These are phyloP conservation scores for Cinchona pubescens DNA, from an alignment of 257 asterid genomes.

Conservation along the genomic window DNA sequence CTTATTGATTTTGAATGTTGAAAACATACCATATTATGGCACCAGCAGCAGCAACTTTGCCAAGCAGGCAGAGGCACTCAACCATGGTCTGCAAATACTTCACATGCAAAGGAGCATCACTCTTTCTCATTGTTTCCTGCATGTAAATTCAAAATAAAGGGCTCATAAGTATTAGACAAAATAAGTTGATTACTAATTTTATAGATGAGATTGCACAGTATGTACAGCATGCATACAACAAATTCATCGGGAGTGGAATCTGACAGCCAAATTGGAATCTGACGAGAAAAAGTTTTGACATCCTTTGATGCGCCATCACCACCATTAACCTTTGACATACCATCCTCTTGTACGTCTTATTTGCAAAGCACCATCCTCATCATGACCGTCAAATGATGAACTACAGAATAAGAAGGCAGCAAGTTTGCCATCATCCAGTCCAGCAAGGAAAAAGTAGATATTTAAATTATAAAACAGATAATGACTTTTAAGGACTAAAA, in stretches of 20 bases:
- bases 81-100: slow-evolving; percentile 95
- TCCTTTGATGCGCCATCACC: slow-evolving; percentile 54
- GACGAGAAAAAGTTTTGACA: slow-evolving; percentile 51
- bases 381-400: slow-evolving; percentile 70
- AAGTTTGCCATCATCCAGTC: background rate
- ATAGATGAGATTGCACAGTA: slow-evolving; percentile 25
- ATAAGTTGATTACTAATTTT: slow-evolving; percentile 23
- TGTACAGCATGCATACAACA: slow-evolving; percentile 63
- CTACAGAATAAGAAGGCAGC: slow-evolving; percentile 41
- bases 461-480: background rate
- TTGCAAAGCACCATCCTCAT: slow-evolving; percentile 61
- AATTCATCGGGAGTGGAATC: slow-evolving; percentile 97
- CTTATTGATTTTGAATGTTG: slow-evolving; percentile 8
- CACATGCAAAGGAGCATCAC: slow-evolving; percentile 77
- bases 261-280: slow-evolving; percentile 82
- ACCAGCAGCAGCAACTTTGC: slow-evolving; percentile 99
- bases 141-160: slow-evolving; percentile 26
- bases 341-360: slow-evolving; percentile 58
- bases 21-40: slow-evolving; percentile 87
- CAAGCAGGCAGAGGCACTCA: slow-evolving; percentile 95
- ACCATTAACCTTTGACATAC: slow-evolving; percentile 54
- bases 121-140: slow-evolving; percentile 94
- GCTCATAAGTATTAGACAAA: slow-evolving; percentile 25
- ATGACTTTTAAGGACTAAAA: background rate
- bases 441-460: background rate